phyloP scores from a whole-genome alignment of 371 early-diverging fungal genomes.

The Rhizopus sp. region DNA sequence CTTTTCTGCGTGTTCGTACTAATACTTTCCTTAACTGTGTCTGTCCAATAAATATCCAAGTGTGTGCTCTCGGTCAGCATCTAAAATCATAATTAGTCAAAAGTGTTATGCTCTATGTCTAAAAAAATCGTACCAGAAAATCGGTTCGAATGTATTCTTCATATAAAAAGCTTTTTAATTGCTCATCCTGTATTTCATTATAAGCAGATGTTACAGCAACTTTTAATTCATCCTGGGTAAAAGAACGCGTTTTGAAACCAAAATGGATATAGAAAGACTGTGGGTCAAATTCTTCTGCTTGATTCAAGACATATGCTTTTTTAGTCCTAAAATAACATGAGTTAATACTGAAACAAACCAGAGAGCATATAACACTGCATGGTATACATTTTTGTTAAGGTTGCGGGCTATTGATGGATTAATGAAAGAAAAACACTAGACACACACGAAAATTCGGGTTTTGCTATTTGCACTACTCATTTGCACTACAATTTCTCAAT shows the following conservation, averaged over 20 bases:
- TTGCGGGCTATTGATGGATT: too few species aligned
- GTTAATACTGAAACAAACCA: neutral
- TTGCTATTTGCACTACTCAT: too few species aligned
- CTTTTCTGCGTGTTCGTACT: neutral
- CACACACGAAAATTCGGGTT: too few species aligned
- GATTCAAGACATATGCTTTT: neutral
- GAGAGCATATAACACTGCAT: too few species aligned
- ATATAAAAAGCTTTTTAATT: slow-evolving; percentile 4
- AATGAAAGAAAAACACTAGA: too few species aligned
- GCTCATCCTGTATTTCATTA: neutral
- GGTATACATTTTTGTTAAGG: too few species aligned
- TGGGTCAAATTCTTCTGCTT: slow-evolving; percentile 8
- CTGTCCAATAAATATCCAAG: slow-evolving; percentile 3
- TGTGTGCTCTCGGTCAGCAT: neutral
- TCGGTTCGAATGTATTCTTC: slow-evolving; percentile 1
- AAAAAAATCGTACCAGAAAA: slow-evolving; percentile 6
- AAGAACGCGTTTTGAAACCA: slow-evolving; percentile 6
- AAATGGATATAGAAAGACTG: slow-evolving; percentile 9
- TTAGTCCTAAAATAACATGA: neutral
- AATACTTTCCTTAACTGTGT: slow-evolving; percentile 1
- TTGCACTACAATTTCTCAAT: too few species aligned
- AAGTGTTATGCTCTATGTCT: neutral
- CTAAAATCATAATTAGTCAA: slow-evolving; percentile 2
- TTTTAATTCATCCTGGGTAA: slow-evolving; percentile 5
- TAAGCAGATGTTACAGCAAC: slow-evolving; percentile 2